These are phyloP conservation scores for Umbelopsis isabellina DNA, from an alignment of 192 early-diverging fungal species.

Conservation along the genomic window DNA sequence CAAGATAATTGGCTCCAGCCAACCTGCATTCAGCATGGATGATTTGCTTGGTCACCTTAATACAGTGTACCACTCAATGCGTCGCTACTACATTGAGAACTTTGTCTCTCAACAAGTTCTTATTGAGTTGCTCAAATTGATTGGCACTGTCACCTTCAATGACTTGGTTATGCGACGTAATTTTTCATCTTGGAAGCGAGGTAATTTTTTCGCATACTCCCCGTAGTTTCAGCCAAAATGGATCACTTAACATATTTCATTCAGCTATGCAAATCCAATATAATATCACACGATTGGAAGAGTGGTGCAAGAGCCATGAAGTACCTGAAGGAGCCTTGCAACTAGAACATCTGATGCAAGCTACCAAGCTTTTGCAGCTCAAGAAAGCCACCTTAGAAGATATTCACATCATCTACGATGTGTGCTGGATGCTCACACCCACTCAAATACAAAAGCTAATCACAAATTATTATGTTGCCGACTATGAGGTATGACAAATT, in stretches of 20 bases:
- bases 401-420: conserved; percentile 98
- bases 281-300: conserved; percentile 95
- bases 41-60: conserved; percentile 93
- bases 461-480: conserved; percentile 91
- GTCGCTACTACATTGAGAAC: conserved; percentile 95
- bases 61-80: conserved; percentile 94
- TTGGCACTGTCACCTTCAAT: conserved; percentile 96
- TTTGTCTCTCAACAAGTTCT: conserved; percentile 92
- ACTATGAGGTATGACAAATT: conserved; percentile 77
- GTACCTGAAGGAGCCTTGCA: conserved; percentile 90
- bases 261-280: conserved; percentile 97
- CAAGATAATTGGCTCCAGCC: conserved; percentile 78
- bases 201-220: conserved; percentile 29
- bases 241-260: background rate
- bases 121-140: conserved; percentile 93
- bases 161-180: conserved; percentile 97
- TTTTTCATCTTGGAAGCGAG: conserved; percentile 99
- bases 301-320: conserved; percentile 98
- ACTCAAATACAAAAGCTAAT: conserved; percentile 98
- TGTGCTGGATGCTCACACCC: conserved; percentile 94
- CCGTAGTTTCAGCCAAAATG: no score
- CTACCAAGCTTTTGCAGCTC: conserved; percentile 95
- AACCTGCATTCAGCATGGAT: conserved; percentile 90
- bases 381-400: conserved; percentile 83
- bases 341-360: conserved; percentile 93